A percentile compares a stretch with the other conserved stretches of the same genome.
phyloP scores from a whole-genome alignment of 2,329 filamentous ascomycete species.

The Colletotrichum cereale region DNA sequence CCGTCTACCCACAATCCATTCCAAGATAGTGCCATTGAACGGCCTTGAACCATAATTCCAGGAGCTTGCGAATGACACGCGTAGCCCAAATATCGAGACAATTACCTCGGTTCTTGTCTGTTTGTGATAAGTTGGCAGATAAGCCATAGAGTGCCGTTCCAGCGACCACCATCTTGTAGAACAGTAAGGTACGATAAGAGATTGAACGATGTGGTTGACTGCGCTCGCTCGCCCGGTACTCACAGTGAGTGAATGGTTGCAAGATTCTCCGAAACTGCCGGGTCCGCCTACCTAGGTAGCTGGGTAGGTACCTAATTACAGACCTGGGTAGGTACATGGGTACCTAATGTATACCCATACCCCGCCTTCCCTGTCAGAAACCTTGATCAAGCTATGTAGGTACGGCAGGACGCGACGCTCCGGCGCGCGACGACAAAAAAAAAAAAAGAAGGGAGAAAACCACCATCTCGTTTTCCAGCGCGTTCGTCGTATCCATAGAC shows the following conservation, averaged over 20 bases:
- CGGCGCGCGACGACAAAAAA: constrained; percentile 6
- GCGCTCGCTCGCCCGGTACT: background rate
- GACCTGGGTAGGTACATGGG: background rate
- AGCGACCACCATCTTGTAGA: background rate
- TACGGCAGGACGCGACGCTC: background rate
- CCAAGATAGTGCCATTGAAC: background rate
- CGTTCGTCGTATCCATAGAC: background rate
- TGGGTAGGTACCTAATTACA: background rate
- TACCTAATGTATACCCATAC: no score
- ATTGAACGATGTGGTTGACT: background rate
- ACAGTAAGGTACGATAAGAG: background rate
- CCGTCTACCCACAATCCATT: background rate
- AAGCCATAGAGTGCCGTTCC: background rate
- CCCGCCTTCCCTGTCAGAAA: constrained; percentile 19
- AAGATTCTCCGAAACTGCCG: background rate
- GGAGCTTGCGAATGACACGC: background rate
- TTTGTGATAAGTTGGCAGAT: background rate
- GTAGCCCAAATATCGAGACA: background rate
- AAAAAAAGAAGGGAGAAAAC: constrained; percentile 29
- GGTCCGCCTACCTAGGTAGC: background rate
- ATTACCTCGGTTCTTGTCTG: background rate
- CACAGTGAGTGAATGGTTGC: background rate
- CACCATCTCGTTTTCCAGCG: background rate
- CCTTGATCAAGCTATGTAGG: constrained; percentile 12
- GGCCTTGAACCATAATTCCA: background rate